Conservation (phyloP, 1,284 basidiomycete genomes). For the Anthracocystis panici-leucophaei region DNA sequence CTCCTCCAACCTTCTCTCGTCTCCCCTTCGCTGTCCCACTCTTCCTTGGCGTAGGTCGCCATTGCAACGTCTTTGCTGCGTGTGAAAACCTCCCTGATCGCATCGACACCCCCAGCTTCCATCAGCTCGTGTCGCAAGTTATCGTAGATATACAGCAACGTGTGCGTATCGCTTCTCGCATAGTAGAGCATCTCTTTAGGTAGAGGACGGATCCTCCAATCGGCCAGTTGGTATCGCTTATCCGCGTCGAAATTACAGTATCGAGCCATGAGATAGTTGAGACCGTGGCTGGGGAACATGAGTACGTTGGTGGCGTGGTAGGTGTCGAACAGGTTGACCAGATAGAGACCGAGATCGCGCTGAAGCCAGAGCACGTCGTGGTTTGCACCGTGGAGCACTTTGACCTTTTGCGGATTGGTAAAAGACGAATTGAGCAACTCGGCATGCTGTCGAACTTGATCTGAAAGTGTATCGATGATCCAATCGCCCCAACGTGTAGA, state of each 20-base stretch:
- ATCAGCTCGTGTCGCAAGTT: slow-evolving; percentile 87
- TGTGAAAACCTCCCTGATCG: slow-evolving; percentile 62
- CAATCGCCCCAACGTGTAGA: slow-evolving; percentile 87
- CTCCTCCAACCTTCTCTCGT: slow-evolving; percentile 62
- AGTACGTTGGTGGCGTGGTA: slow-evolving; percentile 88
- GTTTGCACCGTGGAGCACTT: slow-evolving; percentile 88
- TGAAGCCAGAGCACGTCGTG: slow-evolving; percentile 96
- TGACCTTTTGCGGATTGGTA: slow-evolving; percentile 84
- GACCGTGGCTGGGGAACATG: slow-evolving; percentile 80
- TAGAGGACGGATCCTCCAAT: slow-evolving; percentile 93
- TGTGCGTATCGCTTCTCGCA: slow-evolving; percentile 95
- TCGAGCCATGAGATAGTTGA: slow-evolving; percentile 86
- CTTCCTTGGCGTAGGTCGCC: slow-evolving; percentile 66
- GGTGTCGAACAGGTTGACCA: slow-evolving; percentile 96
- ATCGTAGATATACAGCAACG: slow-evolving; percentile 91
- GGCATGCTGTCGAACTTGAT: slow-evolving; percentile 79
- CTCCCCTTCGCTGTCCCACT: slow-evolving; percentile 64
- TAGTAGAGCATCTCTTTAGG: slow-evolving; percentile 90
- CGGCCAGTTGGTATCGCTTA: slow-evolving; percentile 94
- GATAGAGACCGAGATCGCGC: slow-evolving; percentile 91
- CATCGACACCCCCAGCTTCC: slow-evolving; percentile 69
- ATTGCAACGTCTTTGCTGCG: slow-evolving; percentile 60
- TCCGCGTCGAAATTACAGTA: slow-evolving; percentile 93
- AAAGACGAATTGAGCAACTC: slow-evolving; percentile 78
- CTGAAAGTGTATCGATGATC: slow-evolving; percentile 82